These are phyloP conservation scores for Thielaviopsis musarum DNA, from an alignment of 2,329 filamentous ascomycete species.

Conservation along the genomic window DNA sequence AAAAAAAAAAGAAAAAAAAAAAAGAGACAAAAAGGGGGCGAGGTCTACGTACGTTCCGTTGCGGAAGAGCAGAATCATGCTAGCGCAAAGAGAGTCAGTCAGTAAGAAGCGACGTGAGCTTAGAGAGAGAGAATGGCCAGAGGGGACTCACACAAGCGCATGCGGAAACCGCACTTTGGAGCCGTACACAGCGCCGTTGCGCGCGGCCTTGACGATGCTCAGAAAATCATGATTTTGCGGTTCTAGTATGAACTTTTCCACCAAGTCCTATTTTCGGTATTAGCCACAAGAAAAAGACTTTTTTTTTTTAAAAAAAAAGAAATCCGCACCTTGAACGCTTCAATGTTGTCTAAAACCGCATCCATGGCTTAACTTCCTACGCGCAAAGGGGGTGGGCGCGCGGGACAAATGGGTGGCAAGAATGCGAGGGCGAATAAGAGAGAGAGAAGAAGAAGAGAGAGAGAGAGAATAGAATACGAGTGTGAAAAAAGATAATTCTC, in stretches of 20 bases:
- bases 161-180: slow-evolving; percentile 97
- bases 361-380: background rate
- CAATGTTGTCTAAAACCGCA: slow-evolving; percentile 5
- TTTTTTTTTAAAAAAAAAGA: too few species aligned
- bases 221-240: slow-evolving; percentile 74
- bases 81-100: slow-evolving; percentile 19
- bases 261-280: slow-evolving; percentile 32
- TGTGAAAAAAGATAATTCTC: too few species aligned
- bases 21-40: slow-evolving; percentile 3
- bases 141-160: slow-evolving; percentile 56
- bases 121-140: background rate
- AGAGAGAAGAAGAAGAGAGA: background rate
- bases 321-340: slow-evolving; percentile 5
- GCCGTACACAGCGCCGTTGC: slow-evolving; percentile 94
- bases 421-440: background rate
- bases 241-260: slow-evolving; percentile 66
- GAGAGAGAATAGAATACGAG: too few species aligned
- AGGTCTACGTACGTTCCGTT: slow-evolving; percentile 55
- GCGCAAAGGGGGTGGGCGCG: background rate
- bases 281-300: too few species aligned
- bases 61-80: slow-evolving; percentile 94
- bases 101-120: background rate
- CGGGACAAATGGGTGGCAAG: background rate
- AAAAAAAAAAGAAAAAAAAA: background rate
- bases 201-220: slow-evolving; percentile 75